phyloP scores from a whole-genome alignment of 495 filamentous ascomycete species.

The Neurospora africana region DNA sequence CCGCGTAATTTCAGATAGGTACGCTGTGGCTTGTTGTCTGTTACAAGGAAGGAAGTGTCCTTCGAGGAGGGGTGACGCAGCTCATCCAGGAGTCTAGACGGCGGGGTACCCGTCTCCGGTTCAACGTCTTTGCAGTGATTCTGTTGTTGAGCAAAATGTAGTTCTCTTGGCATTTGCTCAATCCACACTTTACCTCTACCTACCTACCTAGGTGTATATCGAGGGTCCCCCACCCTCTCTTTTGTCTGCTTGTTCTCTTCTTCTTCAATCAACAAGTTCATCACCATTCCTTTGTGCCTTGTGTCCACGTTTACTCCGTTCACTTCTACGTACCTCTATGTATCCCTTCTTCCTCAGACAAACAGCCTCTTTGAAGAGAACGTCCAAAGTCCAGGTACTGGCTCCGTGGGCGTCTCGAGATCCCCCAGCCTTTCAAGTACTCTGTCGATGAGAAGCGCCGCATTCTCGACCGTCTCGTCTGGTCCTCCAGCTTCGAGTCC shows the following conservation, averaged over 20 bases:
- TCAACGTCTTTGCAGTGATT: background rate
- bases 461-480: slow-evolving; percentile 93
- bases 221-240: background rate
- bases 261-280: background rate
- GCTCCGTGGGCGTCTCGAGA: slow-evolving; percentile 87
- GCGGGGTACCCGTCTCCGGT: background rate
- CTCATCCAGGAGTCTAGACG: background rate
- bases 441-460: slow-evolving; percentile 92
- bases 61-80: background rate
- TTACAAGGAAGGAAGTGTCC: background rate
- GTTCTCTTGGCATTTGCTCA: background rate
- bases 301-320: background rate
- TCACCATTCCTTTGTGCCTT: background rate
- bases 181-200: too few species aligned
- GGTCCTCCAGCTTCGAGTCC: slow-evolving; percentile 89
- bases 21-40: background rate
- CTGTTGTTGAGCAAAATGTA: background rate
- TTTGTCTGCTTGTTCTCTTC: background rate
- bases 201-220: too few species aligned
- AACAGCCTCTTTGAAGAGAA: background rate
- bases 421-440: slow-evolving; percentile 90
- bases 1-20: background rate
- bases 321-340: background rate
- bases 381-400: slow-evolving; percentile 41
- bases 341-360: background rate